Percentiles rank a stretch among this genome's conserved stretches.
These are phyloP conservation scores for Dactylellina cionopaga DNA, from an alignment of 2,329 filamentous ascomycete species.

Conservation along the genomic window DNA sequence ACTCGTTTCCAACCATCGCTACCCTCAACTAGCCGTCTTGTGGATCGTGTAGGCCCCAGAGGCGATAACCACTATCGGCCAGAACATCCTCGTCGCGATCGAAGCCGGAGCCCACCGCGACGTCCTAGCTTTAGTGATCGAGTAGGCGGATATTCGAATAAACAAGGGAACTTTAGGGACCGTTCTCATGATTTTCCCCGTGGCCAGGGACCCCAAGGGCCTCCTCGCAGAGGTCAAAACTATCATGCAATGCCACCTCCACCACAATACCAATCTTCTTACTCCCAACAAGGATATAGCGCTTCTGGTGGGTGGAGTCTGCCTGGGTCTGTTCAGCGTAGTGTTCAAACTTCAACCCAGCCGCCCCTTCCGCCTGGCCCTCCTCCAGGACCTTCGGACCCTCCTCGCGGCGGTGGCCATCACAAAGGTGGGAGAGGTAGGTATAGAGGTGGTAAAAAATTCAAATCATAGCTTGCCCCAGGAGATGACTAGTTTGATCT, in stretches of 20 bases:
- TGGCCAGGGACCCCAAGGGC: constrained; percentile 15
- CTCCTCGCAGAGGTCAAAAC: constrained; percentile 20
- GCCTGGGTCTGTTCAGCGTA: constrained; percentile 37
- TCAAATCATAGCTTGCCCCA: constrained; percentile 2
- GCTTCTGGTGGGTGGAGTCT: constrained; percentile 35
- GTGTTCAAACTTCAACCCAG: constrained; percentile 28
- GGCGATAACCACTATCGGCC: constrained; percentile 22
- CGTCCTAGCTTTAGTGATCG: constrained; percentile 37
- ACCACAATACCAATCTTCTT: neutral
- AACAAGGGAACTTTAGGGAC: constrained; percentile 32
- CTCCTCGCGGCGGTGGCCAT: neutral
- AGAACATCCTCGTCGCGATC: constrained; percentile 36
- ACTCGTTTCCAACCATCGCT: constrained; percentile 26
- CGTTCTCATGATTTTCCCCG: constrained; percentile 47
- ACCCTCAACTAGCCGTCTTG: neutral
- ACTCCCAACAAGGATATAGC: constrained; percentile 2
- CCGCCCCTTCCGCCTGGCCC: constrained; percentile 40
- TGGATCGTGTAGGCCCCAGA: constrained; percentile 16
- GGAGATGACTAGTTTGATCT: neutral
- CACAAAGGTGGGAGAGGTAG: neutral
- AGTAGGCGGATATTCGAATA: constrained; percentile 15
- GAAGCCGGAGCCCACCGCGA: constrained; percentile 34
- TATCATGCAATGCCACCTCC: constrained; percentile 44
- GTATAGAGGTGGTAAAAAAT: constrained; percentile 3
- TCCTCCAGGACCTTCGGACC: constrained; percentile 15